phyloP scores from a whole-genome alignment of 305 asterid species.

The Salvia sclarea region DNA sequence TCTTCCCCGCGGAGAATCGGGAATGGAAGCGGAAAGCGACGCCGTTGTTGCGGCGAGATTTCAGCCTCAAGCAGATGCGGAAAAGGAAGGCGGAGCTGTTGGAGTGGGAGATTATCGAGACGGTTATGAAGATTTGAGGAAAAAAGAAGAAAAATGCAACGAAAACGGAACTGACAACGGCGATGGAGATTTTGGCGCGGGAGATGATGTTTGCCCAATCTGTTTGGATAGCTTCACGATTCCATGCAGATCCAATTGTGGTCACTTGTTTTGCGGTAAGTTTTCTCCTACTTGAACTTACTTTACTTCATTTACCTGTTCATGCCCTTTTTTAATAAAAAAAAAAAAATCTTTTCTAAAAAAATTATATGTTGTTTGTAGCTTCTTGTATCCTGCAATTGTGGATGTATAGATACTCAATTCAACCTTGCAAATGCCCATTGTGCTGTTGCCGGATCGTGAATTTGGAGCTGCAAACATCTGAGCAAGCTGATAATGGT shows the following conservation, averaged over 20 bases:
- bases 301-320: background rate
- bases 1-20: background rate
- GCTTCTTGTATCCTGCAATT: slow-evolving; percentile 51
- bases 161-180: background rate
- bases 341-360: too few species aligned
- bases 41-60: background rate
- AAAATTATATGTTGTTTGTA: too few species aligned
- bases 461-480: slow-evolving; percentile 48
- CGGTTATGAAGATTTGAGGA: background rate
- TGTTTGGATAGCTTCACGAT: slow-evolving; percentile 58
- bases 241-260: slow-evolving; percentile 66
- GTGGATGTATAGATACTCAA: slow-evolving; percentile 53
- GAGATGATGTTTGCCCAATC: slow-evolving; percentile 68
- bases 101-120: background rate
- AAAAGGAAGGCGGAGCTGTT: background rate
- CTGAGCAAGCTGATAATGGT: slow-evolving; percentile 39
- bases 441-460: slow-evolving; percentile 50
- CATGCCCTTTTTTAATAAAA: too few species aligned
- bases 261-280: slow-evolving; percentile 74
- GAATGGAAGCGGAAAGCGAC: background rate
- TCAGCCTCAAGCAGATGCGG: background rate
- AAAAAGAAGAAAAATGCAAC: background rate
- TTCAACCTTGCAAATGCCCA: slow-evolving; percentile 66
- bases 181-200: slow-evolving; percentile 9
- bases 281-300: too few species aligned